These are phyloP conservation scores for Amoebophrya sp. DNA, from an alignment of 169 alveolate species.

Conservation along the genomic window DNA sequence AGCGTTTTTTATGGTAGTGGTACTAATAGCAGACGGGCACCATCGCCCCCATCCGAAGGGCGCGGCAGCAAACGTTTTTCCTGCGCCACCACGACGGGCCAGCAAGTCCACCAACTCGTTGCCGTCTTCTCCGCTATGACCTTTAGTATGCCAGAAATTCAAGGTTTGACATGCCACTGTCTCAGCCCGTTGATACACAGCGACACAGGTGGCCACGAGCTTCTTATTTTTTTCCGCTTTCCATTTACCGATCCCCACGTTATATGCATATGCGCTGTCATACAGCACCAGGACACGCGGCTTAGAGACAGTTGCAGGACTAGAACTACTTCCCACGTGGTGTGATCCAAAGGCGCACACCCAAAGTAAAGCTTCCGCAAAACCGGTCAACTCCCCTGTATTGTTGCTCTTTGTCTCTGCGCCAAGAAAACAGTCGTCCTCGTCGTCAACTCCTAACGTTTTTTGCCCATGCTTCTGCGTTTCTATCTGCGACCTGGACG, in stretches of 20 bases:
- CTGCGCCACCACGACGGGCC: neutral
- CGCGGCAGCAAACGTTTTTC: neutral
- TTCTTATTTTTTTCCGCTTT: neutral
- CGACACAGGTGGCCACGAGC: neutral
- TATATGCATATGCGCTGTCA: neutral
- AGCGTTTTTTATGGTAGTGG: neutral
- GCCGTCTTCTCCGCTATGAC: neutral
- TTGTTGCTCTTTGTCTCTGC: neutral
- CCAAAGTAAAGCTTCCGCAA: neutral
- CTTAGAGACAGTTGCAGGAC: too few relatives aligned
- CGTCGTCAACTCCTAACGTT: too few relatives aligned
- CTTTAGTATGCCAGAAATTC: neutral
- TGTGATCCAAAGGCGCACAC: neutral
- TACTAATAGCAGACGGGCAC: neutral
- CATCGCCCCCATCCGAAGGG: neutral
- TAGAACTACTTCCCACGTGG: neutral
- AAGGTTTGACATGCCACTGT: neutral
- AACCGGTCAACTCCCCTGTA: neutral
- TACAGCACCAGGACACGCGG: neutral
- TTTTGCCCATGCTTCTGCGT: too few relatives aligned
- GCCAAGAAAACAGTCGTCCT: too few relatives aligned
- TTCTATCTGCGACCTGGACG: too few relatives aligned
- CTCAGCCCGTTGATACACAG: neutral
- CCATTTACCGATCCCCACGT: neutral
- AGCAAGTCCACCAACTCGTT: neutral